Evolutionary conservation across 208 protist species (phyloP), one percentile per base, ranked within the genome.

Genomic region (Acanthamoeba divionensis): DNA sequence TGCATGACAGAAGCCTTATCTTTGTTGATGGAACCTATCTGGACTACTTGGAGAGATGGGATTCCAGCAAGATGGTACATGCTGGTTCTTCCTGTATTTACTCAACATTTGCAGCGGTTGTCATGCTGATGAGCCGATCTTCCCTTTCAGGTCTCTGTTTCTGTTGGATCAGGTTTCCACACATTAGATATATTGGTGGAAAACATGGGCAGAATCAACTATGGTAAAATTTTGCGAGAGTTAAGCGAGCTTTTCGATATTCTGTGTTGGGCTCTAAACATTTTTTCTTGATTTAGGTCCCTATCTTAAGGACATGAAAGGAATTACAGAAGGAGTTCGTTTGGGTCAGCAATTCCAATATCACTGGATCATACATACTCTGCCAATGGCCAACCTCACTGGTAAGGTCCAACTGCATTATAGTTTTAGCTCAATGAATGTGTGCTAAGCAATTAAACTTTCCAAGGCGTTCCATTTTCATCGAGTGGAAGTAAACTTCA

Each of bases 171-270:
- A 2, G 38, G 36, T 24, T 2, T 13, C 0, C 67, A 79, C 24
- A n/a, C 18, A 13, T 47, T 79, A n/a, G 44, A 52, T 31, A 10
- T 79, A n/a, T 47, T 79, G 45, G 67, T 79, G 26, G 67, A 79
- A 47, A 79, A 52, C 41, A 79, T 79, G 67, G 67, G 67, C 26
- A 21, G 67, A n/a, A 79, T 79, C 33, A 79, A 79, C 67, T 79
- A 57, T 79, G 67, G 67, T 52, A 47, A 9, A n/a, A n/a, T n/a
- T n/a, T n/a, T n/a, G n/a, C n/a, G n/a, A n/a, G n/a, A n/a, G n/a
- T n/a, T n/a, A n/a, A n/a, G n/a, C n/a, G n/a, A n/a, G n/a, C n/a
- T n/a, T n/a, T n/a, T n/a, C n/a, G n/a, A n/a, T n/a, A n/a, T n/a
- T n/a, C n/a, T n/a, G n/a, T n/a, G n/a, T n/a, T n/a, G n/a, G n/a